Conservation (phyloP, 2,329 filamentous ascomycete genomes). For the Alternaria panax region DNA sequence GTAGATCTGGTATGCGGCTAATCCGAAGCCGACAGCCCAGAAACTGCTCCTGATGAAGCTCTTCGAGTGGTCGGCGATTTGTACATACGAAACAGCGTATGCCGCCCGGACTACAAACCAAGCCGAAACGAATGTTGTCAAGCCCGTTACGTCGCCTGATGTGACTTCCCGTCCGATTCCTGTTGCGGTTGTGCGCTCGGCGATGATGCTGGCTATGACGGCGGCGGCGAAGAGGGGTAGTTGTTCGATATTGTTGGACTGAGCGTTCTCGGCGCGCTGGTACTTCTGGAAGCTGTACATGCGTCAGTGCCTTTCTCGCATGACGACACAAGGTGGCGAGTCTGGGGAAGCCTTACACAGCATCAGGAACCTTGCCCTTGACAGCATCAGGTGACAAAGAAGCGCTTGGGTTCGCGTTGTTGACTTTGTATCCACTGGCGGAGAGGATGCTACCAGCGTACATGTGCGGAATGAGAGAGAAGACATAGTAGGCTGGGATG, state of each 20-base stretch:
- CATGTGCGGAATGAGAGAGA: conserved; percentile 30
- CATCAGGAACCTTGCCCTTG: conserved; percentile 37
- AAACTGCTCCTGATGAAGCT: conserved; percentile 30
- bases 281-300: conserved; percentile 29
- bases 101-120: conserved; percentile 30
- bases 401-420: conserved; percentile 38
- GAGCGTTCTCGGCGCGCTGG: conserved; percentile 38
- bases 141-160: conserved; percentile 26
- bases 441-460: conserved; percentile 27
- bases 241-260: conserved; percentile 36
- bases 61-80: conserved; percentile 27
- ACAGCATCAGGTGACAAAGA: conserved; percentile 28
- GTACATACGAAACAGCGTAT: conserved; percentile 31
- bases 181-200: conserved; percentile 29
- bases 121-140: conserved; percentile 27
- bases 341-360: conserved; percentile 13
- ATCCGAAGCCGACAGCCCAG: conserved; percentile 20
- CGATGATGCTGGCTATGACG: conserved; percentile 32
- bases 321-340: background rate
- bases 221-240: conserved; percentile 35
- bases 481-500: conserved; percentile 39
- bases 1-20: conserved; percentile 31
- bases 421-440: conserved; percentile 28
- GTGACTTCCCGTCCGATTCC: conserved; percentile 18
- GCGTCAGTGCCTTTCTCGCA: background rate